Base-by-base conservation (phyloP, 306 rosid genomes). In the Inga laurina region DNA sequence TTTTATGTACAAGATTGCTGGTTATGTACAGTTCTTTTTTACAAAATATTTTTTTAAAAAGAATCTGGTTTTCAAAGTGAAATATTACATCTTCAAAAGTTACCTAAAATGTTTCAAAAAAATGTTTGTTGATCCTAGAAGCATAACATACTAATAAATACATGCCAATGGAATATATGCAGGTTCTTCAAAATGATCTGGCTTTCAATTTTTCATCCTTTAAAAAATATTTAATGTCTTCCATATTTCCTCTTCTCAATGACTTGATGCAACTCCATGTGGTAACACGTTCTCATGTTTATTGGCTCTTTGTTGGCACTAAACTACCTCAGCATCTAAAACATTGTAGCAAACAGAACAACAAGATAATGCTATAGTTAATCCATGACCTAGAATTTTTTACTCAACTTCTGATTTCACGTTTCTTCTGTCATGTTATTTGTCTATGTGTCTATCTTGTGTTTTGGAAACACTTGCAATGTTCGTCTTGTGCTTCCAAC, bases 261-360 rank as follows among this genome's bases (percentile, higher is more conserved):
- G 92, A 85, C 81, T 86, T 92, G 94, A 92, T 78, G 78, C 97
- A 91, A 16, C 94, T 87, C 85, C 79, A 74, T 54, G 89, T n/a
- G 97, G 94, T 65, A 89, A 77, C 43, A 94, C 24, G 90, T 97
- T 59, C 98, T 98, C 99, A 93, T 96, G 90, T 93, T 93, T 97
- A 96, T 88, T 46, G 98, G 93, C 85, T 93, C 98, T 82, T 93
- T 97, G 43, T 84, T 96, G 99, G 85, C 97, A 92, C 98, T 97
- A 96, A 19, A 92, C 98, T 62, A 92, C 27, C 89, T 96, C 99
- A 2, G 98, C 97, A 90, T 96, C 99, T 96, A 74, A 66, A 75
- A 45, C 10, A 65, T 65, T 7, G 37, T 14, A 43, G 8, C 62
- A 44, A 8, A 21, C 62, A 56, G 10, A 56, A 56, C 24, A 56